These are phyloP conservation scores for Scytalidium lignicola DNA, from an alignment of 2,329 filamentous ascomycete species.

Conservation along the genomic window DNA sequence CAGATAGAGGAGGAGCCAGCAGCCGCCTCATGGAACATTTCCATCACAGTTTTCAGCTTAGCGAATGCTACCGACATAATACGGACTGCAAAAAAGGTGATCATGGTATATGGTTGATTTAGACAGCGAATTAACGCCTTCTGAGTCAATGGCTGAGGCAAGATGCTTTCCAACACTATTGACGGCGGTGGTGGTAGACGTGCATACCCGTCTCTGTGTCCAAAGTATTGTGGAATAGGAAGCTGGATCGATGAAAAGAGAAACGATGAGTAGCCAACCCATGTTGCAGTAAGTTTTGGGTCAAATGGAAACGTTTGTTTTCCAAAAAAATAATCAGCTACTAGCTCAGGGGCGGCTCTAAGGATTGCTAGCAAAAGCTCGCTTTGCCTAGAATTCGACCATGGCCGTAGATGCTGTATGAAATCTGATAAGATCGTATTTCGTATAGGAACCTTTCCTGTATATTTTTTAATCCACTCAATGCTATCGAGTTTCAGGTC, in stretches of 20 bases:
- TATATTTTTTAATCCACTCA: constrained; percentile 64
- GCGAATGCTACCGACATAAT: constrained; percentile 73
- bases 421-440: constrained; percentile 79
- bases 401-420: constrained; percentile 72
- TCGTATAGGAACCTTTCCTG: constrained; percentile 63
- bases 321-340: constrained; percentile 80
- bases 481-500: constrained; percentile 65
- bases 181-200: constrained; percentile 70
- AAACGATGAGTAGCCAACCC: constrained; percentile 90
- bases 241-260: constrained; percentile 76
- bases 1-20: constrained; percentile 46
- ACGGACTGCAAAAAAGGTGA: constrained; percentile 79
- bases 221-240: constrained; percentile 67
- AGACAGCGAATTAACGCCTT: constrained; percentile 76
- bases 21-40: constrained; percentile 36
- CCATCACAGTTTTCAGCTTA: constrained; percentile 56
- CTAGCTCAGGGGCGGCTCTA: constrained; percentile 73
- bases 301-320: constrained; percentile 81
- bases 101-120: constrained; percentile 69
- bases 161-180: constrained; percentile 76
- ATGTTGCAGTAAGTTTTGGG: constrained; percentile 85
- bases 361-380: constrained; percentile 80
- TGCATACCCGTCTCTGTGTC: constrained; percentile 57
- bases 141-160: constrained; percentile 77
- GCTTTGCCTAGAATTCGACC: constrained; percentile 74